Percentiles rank a stretch among this genome's conserved stretches.
phyloP scores from a whole-genome alignment of 164 flowering plant genomes.

The Aristolochia californica region DNA sequence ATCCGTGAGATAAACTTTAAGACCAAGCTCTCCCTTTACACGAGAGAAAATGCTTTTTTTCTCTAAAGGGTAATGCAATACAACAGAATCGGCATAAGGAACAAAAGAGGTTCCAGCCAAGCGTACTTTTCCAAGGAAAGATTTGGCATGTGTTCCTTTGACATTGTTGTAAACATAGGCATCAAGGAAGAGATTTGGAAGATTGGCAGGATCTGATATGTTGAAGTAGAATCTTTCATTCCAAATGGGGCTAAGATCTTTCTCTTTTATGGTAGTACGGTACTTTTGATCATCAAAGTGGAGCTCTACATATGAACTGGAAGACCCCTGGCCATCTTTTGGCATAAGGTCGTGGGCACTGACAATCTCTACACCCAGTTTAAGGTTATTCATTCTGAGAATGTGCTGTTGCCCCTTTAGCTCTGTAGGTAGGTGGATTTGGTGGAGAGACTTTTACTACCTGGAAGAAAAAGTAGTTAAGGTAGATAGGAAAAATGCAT shows the following conservation, averaged over 20 bases:
- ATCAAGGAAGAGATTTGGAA: slow-evolving; percentile 52
- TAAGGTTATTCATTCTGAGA: slow-evolving; percentile 49
- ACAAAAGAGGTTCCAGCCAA: slow-evolving; percentile 75
- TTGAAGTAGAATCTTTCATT: slow-evolving; percentile 84
- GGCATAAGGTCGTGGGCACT: slow-evolving; percentile 84
- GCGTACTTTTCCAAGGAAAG: slow-evolving; percentile 74
- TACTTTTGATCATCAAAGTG: slow-evolving; percentile 66
- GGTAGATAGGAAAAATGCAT: neutral
- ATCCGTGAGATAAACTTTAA: slow-evolving; percentile 67
- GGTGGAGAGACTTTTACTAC: slow-evolving; percentile 9
- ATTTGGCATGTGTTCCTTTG: slow-evolving; percentile 34
- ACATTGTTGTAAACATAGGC: slow-evolving; percentile 45
- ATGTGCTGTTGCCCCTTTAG: neutral
- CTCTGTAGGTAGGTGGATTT: neutral
- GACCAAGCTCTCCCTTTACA: slow-evolving; percentile 76
- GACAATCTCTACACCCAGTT: slow-evolving; percentile 74
- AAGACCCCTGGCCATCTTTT: slow-evolving; percentile 80
- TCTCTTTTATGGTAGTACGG: slow-evolving; percentile 73
- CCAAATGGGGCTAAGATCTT: slow-evolving; percentile 89
- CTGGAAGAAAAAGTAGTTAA: neutral
- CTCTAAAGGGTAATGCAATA: slow-evolving; percentile 72
- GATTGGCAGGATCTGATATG: slow-evolving; percentile 58
- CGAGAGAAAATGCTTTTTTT: slow-evolving; percentile 67
- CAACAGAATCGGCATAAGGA: slow-evolving; percentile 67
- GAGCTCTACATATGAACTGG: slow-evolving; percentile 71